phyloP scores from a whole-genome alignment of 345 rosid species.

The Eucalyptus camaldulensis region DNA sequence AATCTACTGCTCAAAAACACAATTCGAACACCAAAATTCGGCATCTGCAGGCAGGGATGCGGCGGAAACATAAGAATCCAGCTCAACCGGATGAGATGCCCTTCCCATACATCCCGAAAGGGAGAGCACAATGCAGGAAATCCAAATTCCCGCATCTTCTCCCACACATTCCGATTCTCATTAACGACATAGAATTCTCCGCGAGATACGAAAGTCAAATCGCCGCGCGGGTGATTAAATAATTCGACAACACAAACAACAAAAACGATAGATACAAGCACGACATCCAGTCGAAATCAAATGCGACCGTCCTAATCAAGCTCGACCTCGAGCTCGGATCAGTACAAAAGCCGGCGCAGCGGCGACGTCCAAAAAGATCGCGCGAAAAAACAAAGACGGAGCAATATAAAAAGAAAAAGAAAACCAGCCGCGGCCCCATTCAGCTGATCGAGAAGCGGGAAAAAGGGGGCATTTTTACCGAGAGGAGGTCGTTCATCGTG shows the following conservation, averaged over 20 bases:
- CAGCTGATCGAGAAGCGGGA: background rate
- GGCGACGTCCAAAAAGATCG: background rate
- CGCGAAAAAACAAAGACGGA: background rate
- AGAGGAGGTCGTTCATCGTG: conserved; percentile 74
- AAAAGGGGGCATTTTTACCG: conserved; percentile 24
- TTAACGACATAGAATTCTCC: background rate
- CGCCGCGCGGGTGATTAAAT: background rate
- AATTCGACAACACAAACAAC: background rate
- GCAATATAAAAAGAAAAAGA: background rate
- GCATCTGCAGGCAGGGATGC: background rate
- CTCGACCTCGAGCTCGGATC: background rate
- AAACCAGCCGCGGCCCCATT: background rate
- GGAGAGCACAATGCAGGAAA: background rate
- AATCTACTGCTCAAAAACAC: background rate
- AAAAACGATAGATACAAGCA: background rate
- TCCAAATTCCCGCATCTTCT: background rate
- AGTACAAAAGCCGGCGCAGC: background rate
- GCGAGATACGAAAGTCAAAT: background rate
- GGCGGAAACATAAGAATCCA: background rate
- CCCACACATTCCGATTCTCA: background rate
- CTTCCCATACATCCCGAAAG: background rate
- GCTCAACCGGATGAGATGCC: background rate
- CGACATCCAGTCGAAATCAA: background rate
- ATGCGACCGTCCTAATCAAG: background rate
- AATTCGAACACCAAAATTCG: background rate